These are phyloP conservation scores for Iodosphaeria phyllophila DNA, from an alignment of 2,329 filamentous ascomycete species.

Conservation along the genomic window DNA sequence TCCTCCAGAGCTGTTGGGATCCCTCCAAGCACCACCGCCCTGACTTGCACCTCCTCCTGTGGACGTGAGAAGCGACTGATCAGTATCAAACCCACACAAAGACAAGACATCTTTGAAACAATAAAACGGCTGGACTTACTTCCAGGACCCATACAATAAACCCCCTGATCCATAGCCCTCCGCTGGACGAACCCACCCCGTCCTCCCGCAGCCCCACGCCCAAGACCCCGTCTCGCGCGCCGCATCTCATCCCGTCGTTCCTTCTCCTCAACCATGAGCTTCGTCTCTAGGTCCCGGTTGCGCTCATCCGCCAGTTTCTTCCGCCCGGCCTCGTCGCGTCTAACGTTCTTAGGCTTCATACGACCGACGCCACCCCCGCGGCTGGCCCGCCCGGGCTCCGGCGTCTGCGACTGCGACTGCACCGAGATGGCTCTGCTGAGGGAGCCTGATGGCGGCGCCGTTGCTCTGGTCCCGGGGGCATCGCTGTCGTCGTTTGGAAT, in stretches of 20 bases:
- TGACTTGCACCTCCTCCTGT: slow-evolving; percentile 3
- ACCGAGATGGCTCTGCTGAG: slow-evolving; percentile 2
- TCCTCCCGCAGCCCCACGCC: slow-evolving; percentile 15
- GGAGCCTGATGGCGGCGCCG: too few species aligned
- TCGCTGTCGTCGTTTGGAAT: too few species aligned
- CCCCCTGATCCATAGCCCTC: slow-evolving; percentile 14
- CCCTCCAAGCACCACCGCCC: too few species aligned
- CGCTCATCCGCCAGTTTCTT: slow-evolving; percentile 23
- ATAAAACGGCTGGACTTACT: neutral
- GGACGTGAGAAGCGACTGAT: too few species aligned
- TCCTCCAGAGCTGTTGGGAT: too few species aligned
- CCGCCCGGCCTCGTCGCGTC: slow-evolving; percentile 30
- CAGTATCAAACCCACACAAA: too few species aligned
- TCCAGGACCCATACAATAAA: slow-evolving; percentile 11
- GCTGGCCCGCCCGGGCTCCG: slow-evolving; percentile 11
- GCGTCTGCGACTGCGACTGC: slow-evolving; percentile 11
- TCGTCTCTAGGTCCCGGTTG: slow-evolving; percentile 10
- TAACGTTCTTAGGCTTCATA: slow-evolving; percentile 28
- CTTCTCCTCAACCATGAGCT: slow-evolving; percentile 14
- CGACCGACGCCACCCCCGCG: slow-evolving; percentile 16
- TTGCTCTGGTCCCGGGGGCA: too few species aligned
- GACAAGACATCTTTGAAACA: too few species aligned
- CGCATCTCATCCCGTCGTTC: slow-evolving; percentile 13
- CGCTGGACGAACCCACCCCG: slow-evolving; percentile 11
- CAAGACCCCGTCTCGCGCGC: slow-evolving; percentile 16